Evolutionary conservation across 169 alveolate species (phyloP), one percentile per base, ranked within the genome.

Genomic region (Cryptosporidium sp.): DNA sequence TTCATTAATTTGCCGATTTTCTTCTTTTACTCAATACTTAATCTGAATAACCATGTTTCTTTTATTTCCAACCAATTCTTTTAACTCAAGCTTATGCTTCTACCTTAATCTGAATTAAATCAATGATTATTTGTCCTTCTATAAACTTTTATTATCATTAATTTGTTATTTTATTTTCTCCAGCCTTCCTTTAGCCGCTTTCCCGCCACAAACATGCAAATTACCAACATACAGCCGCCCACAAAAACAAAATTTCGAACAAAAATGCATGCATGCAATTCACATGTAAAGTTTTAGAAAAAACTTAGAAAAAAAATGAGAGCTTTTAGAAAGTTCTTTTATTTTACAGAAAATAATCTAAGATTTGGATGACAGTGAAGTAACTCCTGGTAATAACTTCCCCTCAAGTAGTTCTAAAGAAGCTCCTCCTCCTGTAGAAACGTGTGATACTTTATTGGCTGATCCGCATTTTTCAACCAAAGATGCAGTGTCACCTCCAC

Each of bases 361-460:
- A 16, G 71, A 85, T 48, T 91, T 93, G 68, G 68, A 80, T 5
- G 98, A 93, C 51, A 98, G 95, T 39, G 97, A 96, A 8, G 87
- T 95, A 33, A 97, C 98, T 31, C 99, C 99, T 3, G 99, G 99
- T 6, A 98, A 96, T 70, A 92, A 96, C 89, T 98, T 98, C 71
- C 99, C 99, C 92, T 98, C 99, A 67, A 98, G 93, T 2, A 98
- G 94, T 92, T 98, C 99, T 35, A 98, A 94, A 4, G 99, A 97
- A 7, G 99, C 99, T 18, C 99, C 99, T 26, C 99, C 99, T 16
- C 99, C 99, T 10, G 99, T 98, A 71, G 98, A 95, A 23, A 98
- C 98, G 84, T 98, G 99, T 59, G 98, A 96, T 86, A 98, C 95
- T 85, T 94, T 86, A 39, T 92, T 80, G 45, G 95, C 94, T 41